Evolutionary conservation across 2,329 filamentous ascomycete species (phyloP).

Genomic region (Coniochaeta pulveracea): DNA sequence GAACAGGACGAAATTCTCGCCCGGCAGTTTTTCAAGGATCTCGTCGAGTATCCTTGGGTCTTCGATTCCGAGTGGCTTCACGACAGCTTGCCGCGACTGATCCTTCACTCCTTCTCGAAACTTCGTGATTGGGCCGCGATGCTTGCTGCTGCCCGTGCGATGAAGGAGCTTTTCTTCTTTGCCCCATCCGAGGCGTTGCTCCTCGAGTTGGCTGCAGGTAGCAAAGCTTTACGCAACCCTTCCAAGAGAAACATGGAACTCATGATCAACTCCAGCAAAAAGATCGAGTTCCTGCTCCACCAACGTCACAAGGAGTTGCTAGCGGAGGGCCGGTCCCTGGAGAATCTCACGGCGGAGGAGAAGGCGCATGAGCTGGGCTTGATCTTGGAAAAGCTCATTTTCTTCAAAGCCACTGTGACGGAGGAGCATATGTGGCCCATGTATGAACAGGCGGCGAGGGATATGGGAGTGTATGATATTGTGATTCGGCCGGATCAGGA

Average conservation of each 20-base stretch:
- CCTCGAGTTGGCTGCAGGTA: conserved; percentile 20
- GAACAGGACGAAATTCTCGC: conserved; percentile 9
- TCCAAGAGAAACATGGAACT: conserved; percentile 14
- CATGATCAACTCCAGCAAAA: conserved; percentile 15
- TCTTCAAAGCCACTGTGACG: conserved; percentile 3
- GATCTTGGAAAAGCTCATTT: conserved; percentile 3
- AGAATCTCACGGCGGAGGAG: conserved; percentile 12
- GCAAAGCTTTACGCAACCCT: conserved; percentile 11
- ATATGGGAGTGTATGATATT: conserved; percentile 18
- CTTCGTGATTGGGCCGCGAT: conserved; percentile 34
- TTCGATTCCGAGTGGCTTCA: conserved; percentile 15
- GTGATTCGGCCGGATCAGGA: conserved; percentile 10
- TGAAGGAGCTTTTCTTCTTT: conserved; percentile 18
- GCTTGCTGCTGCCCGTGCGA: conserved; percentile 26
- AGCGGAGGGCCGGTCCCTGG: conserved; percentile 6
- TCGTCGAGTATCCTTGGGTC: conserved; percentile 15
- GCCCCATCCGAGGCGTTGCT: conserved; percentile 17
- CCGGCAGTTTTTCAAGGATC: conserved; percentile 18
- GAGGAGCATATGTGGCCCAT: conserved; percentile 1
- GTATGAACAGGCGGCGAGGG: conserved; percentile 11
- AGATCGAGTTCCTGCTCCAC: conserved; percentile 14
- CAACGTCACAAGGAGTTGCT: conserved; percentile 9
- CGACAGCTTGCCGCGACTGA: conserved; percentile 17
- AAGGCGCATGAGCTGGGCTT: conserved; percentile 5
- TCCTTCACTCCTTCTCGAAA: conserved; percentile 27